Percentiles rank a stretch among this genome's conserved stretches.
Conservation (phyloP, 768 basidiomycete genomes). For the Macrolepiota dolichaula region DNA sequence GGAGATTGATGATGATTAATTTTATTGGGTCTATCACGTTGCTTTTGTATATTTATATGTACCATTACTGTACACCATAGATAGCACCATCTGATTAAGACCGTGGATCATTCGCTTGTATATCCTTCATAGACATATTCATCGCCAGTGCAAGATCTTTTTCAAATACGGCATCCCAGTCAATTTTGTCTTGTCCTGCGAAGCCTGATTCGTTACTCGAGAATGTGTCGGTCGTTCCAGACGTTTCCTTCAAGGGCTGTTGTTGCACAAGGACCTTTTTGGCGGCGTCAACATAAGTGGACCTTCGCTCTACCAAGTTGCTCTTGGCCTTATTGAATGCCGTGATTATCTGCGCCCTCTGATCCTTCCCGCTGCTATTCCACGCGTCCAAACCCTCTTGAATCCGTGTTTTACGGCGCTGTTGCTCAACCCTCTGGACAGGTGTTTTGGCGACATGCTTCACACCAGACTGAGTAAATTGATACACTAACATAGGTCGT, state of each 20-base stretch:
- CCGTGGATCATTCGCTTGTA: not conserved
- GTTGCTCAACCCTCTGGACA: slow-evolving; percentile 19
- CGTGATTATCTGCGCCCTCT: slow-evolving; percentile 30
- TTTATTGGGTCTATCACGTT: not conserved
- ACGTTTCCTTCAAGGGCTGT: not conserved
- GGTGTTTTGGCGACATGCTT: not conserved
- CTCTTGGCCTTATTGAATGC: slow-evolving; percentile 33
- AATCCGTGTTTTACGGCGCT: slow-evolving; percentile 33
- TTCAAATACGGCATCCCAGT: slow-evolving; percentile 9
- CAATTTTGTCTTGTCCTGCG: not conserved
- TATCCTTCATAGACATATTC: slow-evolving; percentile 12
- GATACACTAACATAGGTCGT: not conserved
- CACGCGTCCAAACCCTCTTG: slow-evolving; percentile 37
- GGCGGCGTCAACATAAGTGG: slow-evolving; percentile 28
- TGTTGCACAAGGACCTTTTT: slow-evolving; percentile 19
- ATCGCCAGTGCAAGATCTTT: slow-evolving; percentile 11
- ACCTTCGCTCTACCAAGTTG: slow-evolving; percentile 28
- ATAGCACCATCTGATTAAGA: not conserved
- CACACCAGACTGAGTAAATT: not conserved
- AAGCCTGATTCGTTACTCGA: not conserved
- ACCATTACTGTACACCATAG: not conserved
- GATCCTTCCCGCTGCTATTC: slow-evolving; percentile 26
- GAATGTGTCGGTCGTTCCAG: not conserved
- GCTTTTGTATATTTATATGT: slow-evolving; percentile 4
- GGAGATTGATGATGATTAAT: slow-evolving; percentile 22